Conservation (phyloP, 225 moss, liverwort and hornwort species). For the Lunularia cruciata region DNA sequence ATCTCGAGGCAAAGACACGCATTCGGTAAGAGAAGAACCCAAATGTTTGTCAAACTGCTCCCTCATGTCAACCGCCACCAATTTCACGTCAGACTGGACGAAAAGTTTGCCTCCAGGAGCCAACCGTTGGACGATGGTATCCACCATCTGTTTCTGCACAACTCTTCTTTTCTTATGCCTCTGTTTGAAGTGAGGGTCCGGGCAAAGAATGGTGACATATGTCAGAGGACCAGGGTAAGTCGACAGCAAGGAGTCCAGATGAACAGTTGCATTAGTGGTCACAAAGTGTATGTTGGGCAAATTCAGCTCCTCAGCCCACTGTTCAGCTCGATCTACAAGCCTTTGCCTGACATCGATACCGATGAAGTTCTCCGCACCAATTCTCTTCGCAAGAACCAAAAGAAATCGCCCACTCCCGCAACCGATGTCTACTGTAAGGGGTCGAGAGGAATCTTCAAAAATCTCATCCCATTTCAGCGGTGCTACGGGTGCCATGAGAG, state of each 20-base stretch:
- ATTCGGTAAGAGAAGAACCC: constrained; percentile 27
- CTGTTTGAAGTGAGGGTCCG: constrained; percentile 87
- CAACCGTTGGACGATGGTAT: constrained; percentile 52
- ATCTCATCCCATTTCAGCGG: constrained; percentile 62
- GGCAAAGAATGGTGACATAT: constrained; percentile 74
- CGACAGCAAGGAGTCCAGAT: constrained; percentile 55
- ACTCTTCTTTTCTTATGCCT: constrained; percentile 75
- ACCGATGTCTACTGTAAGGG: constrained; percentile 81
- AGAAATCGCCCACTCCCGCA: constrained; percentile 78
- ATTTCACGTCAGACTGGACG: constrained; percentile 78
- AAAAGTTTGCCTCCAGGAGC: constrained; percentile 63
- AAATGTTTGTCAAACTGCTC: constrained; percentile 59
- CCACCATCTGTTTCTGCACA: constrained; percentile 71
- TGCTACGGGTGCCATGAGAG: constrained; percentile 57
- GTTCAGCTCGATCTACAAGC: constrained; percentile 62
- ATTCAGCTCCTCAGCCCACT: constrained; percentile 79
- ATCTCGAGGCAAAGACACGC: constrained; percentile 30
- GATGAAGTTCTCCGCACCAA: constrained; percentile 56
- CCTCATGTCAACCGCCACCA: constrained; percentile 78
- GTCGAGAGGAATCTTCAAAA: constrained; percentile 55
- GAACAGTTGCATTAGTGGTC: constrained; percentile 73
- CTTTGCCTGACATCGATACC: constrained; percentile 77
- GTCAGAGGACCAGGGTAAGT: constrained; percentile 65
- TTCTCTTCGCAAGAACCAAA: constrained; percentile 75
- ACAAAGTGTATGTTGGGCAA: constrained; percentile 67